These are phyloP conservation scores for Hypoxylon perforatum DNA, from an alignment of 495 filamentous ascomycete species.

Conservation along the genomic window DNA sequence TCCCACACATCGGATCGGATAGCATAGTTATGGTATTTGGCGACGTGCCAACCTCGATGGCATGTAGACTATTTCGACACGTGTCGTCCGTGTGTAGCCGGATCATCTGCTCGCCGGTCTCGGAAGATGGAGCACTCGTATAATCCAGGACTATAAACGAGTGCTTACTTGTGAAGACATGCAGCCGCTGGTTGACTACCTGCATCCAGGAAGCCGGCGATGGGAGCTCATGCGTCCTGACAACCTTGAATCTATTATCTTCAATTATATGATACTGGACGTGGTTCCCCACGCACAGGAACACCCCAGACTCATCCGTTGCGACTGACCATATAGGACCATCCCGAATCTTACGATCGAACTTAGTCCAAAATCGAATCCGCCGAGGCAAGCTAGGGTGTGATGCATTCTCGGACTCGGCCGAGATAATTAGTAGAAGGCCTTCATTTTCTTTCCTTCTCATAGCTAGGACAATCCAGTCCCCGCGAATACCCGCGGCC, in stretches of 20 bases:
- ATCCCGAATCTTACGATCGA: constrained; percentile 51
- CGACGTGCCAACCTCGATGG: constrained; percentile 49
- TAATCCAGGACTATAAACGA: constrained; percentile 60
- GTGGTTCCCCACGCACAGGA: constrained; percentile 55
- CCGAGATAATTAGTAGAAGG: constrained; percentile 58
- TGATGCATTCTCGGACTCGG: constrained; percentile 38
- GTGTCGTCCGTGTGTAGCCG: constrained; percentile 51
- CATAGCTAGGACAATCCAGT: constrained; percentile 60
- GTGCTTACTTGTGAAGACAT: constrained; percentile 55
- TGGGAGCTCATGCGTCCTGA: constrained; percentile 51
- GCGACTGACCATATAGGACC: constrained; percentile 55
- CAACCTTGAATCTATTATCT: constrained; percentile 55
- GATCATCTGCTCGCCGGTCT: constrained; percentile 37
- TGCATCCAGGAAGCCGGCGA: constrained; percentile 57
- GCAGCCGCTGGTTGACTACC: constrained; percentile 52
- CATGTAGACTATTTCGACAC: constrained; percentile 50
- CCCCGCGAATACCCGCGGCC: constrained; percentile 41
- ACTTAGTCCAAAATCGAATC: constrained; percentile 59
- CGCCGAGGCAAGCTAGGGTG: constrained; percentile 11
- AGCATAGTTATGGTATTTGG: constrained; percentile 51
- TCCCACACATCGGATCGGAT: constrained; percentile 57
- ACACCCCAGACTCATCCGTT: constrained; percentile 55
- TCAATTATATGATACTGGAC: constrained; percentile 61
- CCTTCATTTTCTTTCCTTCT: constrained; percentile 49
- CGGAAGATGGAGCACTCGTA: constrained; percentile 31